Evolutionary conservation across 1,284 basidiomycete species (phyloP).

Genomic region (Austroboletus novae-zelandiae): DNA sequence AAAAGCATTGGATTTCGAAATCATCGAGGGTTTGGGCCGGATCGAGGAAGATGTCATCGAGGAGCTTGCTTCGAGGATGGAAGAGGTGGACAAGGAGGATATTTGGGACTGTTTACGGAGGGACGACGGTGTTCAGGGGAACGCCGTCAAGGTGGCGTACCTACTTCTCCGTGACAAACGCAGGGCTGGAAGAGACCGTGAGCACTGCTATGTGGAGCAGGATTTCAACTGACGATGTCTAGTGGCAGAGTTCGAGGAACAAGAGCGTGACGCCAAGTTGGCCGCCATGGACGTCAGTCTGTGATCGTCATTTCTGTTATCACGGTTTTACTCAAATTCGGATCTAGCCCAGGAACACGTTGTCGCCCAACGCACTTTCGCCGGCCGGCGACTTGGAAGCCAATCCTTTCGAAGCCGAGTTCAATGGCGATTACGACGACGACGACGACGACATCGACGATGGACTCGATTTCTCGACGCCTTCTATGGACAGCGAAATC

Average conservation of each 20-base stretch:
- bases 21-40: constrained; percentile 80
- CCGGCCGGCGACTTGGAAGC: constrained; percentile 57
- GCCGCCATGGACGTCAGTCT: constrained; percentile 73
- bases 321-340: not conserved
- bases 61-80: constrained; percentile 74
- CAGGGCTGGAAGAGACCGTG: constrained; percentile 79
- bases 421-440: constrained; percentile 52
- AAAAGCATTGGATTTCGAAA: constrained; percentile 67
- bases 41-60: constrained; percentile 90
- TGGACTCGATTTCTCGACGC: constrained; percentile 61
- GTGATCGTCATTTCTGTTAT: not conserved
- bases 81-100: constrained; percentile 77
- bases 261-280: constrained; percentile 76
- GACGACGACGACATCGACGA: constrained; percentile 62
- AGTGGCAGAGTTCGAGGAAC: constrained; percentile 77
- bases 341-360: constrained; percentile 61
- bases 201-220: constrained; percentile 28
- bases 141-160: constrained; percentile 96
- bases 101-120: constrained; percentile 82
- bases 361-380: constrained; percentile 58
- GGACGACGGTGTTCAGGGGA: constrained; percentile 82
- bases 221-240: constrained; percentile 19
- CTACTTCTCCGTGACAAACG: constrained; percentile 90
- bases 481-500: constrained; percentile 37
- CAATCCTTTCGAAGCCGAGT: constrained; percentile 77